phyloP scores from a whole-genome alignment of 2,329 filamentous ascomycete species.

The Phialemoniopsis sp. region DNA sequence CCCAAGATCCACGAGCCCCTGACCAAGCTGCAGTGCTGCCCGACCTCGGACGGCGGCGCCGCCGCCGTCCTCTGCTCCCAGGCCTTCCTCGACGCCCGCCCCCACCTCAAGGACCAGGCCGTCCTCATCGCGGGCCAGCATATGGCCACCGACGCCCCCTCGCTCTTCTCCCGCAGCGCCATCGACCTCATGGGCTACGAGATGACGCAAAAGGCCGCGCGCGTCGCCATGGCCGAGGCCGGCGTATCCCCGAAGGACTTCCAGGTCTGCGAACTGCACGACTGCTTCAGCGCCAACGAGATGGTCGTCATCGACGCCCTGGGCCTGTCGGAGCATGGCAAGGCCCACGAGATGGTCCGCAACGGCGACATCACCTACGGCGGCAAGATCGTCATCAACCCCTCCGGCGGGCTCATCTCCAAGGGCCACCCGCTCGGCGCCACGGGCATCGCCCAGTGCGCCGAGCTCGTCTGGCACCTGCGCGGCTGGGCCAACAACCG shows the following conservation, averaged over 20 bases:
- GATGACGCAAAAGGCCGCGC: constrained; percentile 72
- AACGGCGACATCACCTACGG: constrained; percentile 89
- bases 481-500: constrained; percentile 95
- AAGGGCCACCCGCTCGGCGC: constrained; percentile 95
- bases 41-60: constrained; percentile 88
- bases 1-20: constrained; percentile 80
- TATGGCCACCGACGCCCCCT: constrained; percentile 78
- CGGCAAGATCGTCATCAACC: constrained; percentile 79
- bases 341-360: constrained; percentile 88
- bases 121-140: constrained; percentile 84
- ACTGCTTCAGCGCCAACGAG: constrained; percentile 96
- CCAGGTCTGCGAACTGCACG: constrained; percentile 87
- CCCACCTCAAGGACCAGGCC: constrained; percentile 78
- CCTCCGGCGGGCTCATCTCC: constrained; percentile 88
- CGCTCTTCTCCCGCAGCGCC: constrained; percentile 71
- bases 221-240: constrained; percentile 70
- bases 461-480: constrained; percentile 92
- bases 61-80: constrained; percentile 87
- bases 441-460: constrained; percentile 91
- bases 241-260: constrained; percentile 64
- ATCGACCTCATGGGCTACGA: constrained; percentile 89
- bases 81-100: constrained; percentile 79
- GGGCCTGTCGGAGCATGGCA: constrained; percentile 72
- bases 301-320: constrained; percentile 87
- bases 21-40: constrained; percentile 98